Evolutionary conservation across 2,329 filamentous ascomycete genomes (phyloP).

Genomic region (Sporothrix protearum): DNA sequence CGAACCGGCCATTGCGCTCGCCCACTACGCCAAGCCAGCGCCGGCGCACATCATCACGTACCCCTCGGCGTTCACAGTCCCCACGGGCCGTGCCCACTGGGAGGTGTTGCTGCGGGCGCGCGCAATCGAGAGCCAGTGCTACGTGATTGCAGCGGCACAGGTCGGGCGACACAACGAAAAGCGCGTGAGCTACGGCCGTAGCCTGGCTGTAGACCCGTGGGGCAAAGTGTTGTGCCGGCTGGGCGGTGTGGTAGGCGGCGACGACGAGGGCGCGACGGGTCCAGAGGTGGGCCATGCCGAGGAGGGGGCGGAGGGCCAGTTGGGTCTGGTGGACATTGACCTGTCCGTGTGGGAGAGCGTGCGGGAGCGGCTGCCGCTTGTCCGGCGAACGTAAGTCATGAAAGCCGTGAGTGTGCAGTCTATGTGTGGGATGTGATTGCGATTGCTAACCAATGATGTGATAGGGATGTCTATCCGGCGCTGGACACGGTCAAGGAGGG

Average conservation of each 20-base stretch:
- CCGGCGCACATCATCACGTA: constrained; percentile 75
- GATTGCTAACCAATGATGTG: neutral
- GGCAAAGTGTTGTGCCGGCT: constrained; percentile 68
- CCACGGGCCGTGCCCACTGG: constrained; percentile 85
- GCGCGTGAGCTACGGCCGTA: constrained; percentile 77
- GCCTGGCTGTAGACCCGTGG: constrained; percentile 84
- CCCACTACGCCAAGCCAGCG: constrained; percentile 35
- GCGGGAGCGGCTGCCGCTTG: constrained; percentile 51
- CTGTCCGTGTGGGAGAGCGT: constrained; percentile 46
- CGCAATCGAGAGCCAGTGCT: constrained; percentile 85
- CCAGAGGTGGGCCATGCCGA: constrained; percentile 28
- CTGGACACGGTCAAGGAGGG: constrained; percentile 4
- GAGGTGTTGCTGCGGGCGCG: constrained; percentile 70
- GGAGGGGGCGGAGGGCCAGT: constrained; percentile 42
- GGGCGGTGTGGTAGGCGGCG: constrained; percentile 49
- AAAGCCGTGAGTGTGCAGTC: neutral
- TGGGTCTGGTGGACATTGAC: constrained; percentile 56
- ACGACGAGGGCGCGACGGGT: constrained; percentile 33
- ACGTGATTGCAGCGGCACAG: constrained; percentile 83
- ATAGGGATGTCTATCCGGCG: constrained; percentile 27
- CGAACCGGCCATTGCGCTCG: constrained; percentile 66
- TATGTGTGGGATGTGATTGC: neutral
- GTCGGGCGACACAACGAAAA: constrained; percentile 61
- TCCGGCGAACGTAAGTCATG: constrained; percentile 48
- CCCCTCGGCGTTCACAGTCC: constrained; percentile 85